Percentiles rank a stretch among this genome's conserved stretches.
phyloP scores from a whole-genome alignment of 257 asterid species.

The Gentiana dahurica region DNA sequence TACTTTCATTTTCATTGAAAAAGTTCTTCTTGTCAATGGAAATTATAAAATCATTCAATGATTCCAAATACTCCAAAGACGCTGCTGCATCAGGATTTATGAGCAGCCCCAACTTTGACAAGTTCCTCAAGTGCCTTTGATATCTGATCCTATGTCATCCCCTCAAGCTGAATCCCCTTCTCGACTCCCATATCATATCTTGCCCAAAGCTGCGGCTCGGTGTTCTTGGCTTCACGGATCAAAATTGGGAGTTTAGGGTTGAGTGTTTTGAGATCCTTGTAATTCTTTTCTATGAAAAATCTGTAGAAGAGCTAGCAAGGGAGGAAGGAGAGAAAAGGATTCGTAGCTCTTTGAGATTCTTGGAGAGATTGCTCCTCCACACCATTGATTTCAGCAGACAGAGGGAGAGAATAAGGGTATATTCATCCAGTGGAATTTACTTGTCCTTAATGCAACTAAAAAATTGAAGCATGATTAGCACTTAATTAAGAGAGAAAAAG shows the following conservation, averaged over 20 bases:
- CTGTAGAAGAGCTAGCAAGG: slow-evolving; percentile 44
- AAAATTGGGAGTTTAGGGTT: slow-evolving; percentile 81
- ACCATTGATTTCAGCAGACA: neutral
- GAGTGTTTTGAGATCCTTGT: slow-evolving; percentile 79
- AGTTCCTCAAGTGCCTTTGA: slow-evolving; percentile 76
- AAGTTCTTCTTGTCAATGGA: neutral
- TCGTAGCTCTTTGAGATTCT: slow-evolving; percentile 77
- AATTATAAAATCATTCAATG: neutral
- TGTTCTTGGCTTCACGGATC: slow-evolving; percentile 73
- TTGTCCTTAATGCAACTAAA: no score
- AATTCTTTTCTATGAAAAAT: slow-evolving; percentile 63
- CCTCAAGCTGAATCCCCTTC: slow-evolving; percentile 64
- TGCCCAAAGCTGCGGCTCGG: slow-evolving; percentile 96
- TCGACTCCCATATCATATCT: slow-evolving; percentile 82
- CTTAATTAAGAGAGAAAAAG: no score
- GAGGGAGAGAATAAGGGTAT: no score
- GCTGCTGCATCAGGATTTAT: slow-evolving; percentile 19
- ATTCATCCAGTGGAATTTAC: no score
- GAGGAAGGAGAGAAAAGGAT: slow-evolving; percentile 56
- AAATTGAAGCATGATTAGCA: no score
- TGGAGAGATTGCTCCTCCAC: slow-evolving; percentile 11
- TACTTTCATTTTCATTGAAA: neutral
- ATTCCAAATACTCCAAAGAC: neutral
- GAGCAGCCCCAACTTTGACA: slow-evolving; percentile 50
- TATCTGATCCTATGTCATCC: slow-evolving; percentile 63